A percentile compares a stretch with the other conserved stretches of the same genome.
Evolutionary conservation across 169 alveolate genomes (phyloP).

Genomic region (Eimeria brunetti): DNA sequence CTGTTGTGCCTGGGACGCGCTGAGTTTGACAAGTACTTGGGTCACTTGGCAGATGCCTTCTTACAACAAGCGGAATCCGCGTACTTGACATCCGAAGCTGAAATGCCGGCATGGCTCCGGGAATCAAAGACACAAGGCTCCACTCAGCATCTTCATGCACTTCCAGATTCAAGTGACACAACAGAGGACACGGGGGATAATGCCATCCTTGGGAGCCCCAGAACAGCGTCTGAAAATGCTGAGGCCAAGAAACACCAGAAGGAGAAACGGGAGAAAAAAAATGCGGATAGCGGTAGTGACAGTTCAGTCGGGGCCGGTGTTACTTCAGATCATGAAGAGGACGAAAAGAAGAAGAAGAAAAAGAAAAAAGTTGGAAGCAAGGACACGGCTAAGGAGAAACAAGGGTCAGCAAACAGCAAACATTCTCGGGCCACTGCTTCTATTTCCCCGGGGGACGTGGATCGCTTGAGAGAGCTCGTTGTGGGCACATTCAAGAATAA

Average conservation of each 20-base stretch:
- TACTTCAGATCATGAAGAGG: not conserved
- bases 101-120: conserved; percentile 76
- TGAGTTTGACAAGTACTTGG: conserved; percentile 70
- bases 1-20: conserved; percentile 60
- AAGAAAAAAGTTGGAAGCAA: conserved; percentile 33
- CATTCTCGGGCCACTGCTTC: not conserved
- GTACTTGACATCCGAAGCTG: conserved; percentile 54
- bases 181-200: conserved; percentile 14
- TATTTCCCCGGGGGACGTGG: conserved; percentile 33
- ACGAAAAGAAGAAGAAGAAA: conserved; percentile 46
- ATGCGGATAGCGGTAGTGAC: not conserved
- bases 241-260: conserved; percentile 60
- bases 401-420: not conserved
- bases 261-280: conserved; percentile 42
- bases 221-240: conserved; percentile 4
- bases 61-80: conserved; percentile 64
- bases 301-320: not conserved
- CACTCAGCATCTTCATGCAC: conserved; percentile 34
- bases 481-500: conserved; percentile 75
- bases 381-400: conserved; percentile 46
- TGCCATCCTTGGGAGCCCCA: not conserved
- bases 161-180: not conserved
- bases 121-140: conserved; percentile 63
- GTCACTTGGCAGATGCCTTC: conserved; percentile 68
- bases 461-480: conserved; percentile 64